Percentiles rank a stretch among this genome's conserved stretches.
phyloP scores from a whole-genome alignment of 129 eudicot species.

The Flaveria robusta region DNA sequence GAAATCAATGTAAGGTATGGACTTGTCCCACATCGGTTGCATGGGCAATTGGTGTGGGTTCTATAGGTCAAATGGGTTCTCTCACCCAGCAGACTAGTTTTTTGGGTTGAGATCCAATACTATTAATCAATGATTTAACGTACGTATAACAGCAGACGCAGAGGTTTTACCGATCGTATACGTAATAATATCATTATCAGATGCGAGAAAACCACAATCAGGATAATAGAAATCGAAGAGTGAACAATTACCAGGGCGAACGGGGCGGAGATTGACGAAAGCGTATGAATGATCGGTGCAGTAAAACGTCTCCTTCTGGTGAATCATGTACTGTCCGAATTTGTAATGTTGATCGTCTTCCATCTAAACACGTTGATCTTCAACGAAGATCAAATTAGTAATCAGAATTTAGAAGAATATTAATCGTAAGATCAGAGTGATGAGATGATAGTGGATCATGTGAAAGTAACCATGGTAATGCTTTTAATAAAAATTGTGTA shows the following conservation, averaged over 20 bases:
- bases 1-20: too few relatives aligned
- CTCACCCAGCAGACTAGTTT: too few relatives aligned
- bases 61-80: too few relatives aligned
- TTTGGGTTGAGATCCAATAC: too few relatives aligned
- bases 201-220: neutral
- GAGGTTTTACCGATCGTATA: neutral
- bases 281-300: constrained; percentile 85
- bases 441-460: neutral
- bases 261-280: constrained; percentile 91
- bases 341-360: constrained; percentile 39
- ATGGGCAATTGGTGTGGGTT: too few relatives aligned
- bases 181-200: neutral
- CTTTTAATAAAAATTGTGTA: too few relatives aligned
- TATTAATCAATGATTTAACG: neutral
- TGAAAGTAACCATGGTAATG: neutral
- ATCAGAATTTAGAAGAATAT: neutral
- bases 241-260: constrained; percentile 68
- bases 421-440: neutral
- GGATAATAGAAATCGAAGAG: neutral
- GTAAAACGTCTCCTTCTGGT: constrained; percentile 70
- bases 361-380: constrained; percentile 48
- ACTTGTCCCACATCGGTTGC: too few relatives aligned
- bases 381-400: neutral
- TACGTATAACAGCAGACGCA: neutral
- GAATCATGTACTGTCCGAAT: constrained; percentile 79